Percentiles rank a stretch among this genome's conserved stretches.
Conservation (phyloP, 768 basidiomycete genomes). For the Lactarius akahatsu region DNA sequence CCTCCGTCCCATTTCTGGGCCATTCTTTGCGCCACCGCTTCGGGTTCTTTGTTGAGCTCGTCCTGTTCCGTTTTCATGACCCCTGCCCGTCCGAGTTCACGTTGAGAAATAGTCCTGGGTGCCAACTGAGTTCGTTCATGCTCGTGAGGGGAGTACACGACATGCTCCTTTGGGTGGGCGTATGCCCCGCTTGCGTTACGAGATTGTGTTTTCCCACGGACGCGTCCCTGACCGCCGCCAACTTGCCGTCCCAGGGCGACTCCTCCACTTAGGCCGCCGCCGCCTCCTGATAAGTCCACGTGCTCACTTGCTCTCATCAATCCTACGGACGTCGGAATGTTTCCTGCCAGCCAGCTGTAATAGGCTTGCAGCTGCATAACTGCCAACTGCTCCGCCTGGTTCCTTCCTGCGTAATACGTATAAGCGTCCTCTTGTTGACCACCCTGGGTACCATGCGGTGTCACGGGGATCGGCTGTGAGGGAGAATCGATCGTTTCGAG, state of each 20-base stretch:
- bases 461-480: not conserved
- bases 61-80: conserved; percentile 1
- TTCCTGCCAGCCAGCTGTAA: conserved; percentile 18
- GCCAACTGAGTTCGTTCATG: conserved; percentile 13
- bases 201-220: conserved; percentile 21
- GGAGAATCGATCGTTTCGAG: conserved; percentile 3
- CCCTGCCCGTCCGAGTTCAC: not conserved
- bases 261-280: conserved; percentile 22
- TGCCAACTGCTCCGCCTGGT: conserved; percentile 19
- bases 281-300: conserved; percentile 25
- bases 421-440: conserved; percentile 12
- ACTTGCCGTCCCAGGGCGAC: conserved; percentile 22
- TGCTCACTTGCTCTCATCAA: conserved; percentile 17
- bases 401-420: conserved; percentile 10
- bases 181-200: conserved; percentile 19
- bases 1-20: conserved; percentile 21
- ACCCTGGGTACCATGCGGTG: conserved; percentile 5
- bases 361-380: conserved; percentile 20
- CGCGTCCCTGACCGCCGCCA: conserved; percentile 7
- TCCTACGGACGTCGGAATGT: not conserved
- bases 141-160: conserved; percentile 24
- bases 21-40: not conserved
- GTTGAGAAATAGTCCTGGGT: conserved; percentile 3
- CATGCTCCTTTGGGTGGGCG: conserved; percentile 27
- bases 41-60: not conserved